Evolutionary conservation across 2,329 filamentous ascomycete genomes (phyloP), one percentile per base, ranked within the genome.

Genomic region (Neofusicoccum kwambonambiense): DNA sequence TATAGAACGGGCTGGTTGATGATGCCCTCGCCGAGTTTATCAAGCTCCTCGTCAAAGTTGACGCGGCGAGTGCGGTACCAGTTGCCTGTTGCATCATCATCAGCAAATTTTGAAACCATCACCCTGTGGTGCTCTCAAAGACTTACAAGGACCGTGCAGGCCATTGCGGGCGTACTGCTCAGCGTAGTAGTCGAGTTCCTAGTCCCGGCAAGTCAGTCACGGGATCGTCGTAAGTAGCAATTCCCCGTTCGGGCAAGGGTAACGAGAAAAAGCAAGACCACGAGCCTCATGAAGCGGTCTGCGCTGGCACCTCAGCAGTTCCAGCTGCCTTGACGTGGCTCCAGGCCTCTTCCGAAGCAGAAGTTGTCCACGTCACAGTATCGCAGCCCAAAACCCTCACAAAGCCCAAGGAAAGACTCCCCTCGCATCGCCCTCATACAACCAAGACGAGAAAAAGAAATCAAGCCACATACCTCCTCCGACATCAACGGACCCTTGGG

Each of bases 51-150:
- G 45, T 91, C 85, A 74, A 83, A 90, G 77, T 96, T 97, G 68
- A 89, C 76, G 75, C 86, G 80, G 19, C 86, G 82, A 2, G 86
- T 90, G 49, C 93, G 88, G 79, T 99, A 99, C 91, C 92, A 97
- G 78, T 93, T 95, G 66, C 92, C 83, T 84, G 42, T n/a, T 22
- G 22, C 27, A 15, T n/a, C 15, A 22, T 7, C 42, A 4, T 44
- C 7, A 15, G 13, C n/a, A 17, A 17, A 8, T 5, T 17, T 17
- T 41, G n/a, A 39, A 44, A 39, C 15, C 7, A 49, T 19, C 4
- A 4, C 6, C 4, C 27, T 5, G 6, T 31, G 27, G 6, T 31
- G 27, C 6, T 31, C 4, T 31, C 27, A 31, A 15, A 15, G 42
- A 44, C 42, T n/a, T 44, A n/a, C 56, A 60, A 27, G 92, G 91